Conservation (phyloP, 179 eudicot genomes). For the Pouteria campechiana region DNA sequence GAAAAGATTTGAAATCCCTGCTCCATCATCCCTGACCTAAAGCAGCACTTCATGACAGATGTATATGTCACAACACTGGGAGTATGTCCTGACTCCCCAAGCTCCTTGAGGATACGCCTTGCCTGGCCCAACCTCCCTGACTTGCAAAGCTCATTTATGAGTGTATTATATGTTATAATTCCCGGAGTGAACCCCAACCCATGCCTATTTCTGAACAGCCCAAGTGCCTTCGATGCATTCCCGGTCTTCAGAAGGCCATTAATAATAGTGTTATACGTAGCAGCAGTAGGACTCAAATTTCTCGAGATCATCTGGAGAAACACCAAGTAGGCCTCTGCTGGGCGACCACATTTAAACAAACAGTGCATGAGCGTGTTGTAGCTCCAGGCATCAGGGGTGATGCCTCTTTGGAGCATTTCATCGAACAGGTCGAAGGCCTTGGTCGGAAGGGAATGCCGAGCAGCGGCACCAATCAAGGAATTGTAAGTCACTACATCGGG, state of each 20-base stretch:
- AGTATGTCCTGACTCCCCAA: slow-evolving; percentile 31
- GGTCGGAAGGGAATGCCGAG: slow-evolving; percentile 20
- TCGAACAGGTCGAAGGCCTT: slow-evolving; percentile 44
- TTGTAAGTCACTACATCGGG: slow-evolving; percentile 65
- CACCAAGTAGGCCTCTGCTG: slow-evolving; percentile 57
- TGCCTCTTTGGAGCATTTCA: slow-evolving; percentile 52
- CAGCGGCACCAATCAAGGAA: slow-evolving; percentile 59
- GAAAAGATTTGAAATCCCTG: slow-evolving; percentile 51
- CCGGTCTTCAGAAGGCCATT: slow-evolving; percentile 72
- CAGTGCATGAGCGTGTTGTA: slow-evolving; percentile 79
- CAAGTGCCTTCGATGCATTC: slow-evolving; percentile 42
- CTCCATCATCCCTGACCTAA: slow-evolving; percentile 29
- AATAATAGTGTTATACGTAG: slow-evolving; percentile 62
- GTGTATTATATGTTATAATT: slow-evolving; percentile 56
- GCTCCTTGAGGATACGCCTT: slow-evolving; percentile 42
- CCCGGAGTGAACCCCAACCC: slow-evolving; percentile 44
- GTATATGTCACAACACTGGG: slow-evolving; percentile 64
- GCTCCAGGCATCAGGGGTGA: slow-evolving; percentile 59
- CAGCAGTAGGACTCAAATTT: slow-evolving; percentile 27
- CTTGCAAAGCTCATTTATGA: slow-evolving; percentile 61
- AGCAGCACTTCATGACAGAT: slow-evolving; percentile 62
- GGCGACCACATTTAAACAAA: slow-evolving; percentile 47
- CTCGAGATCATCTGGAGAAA: slow-evolving; percentile 34
- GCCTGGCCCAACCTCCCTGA: slow-evolving; percentile 32
- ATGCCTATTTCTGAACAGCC: slow-evolving; percentile 45